A percentile compares a stretch with the other conserved stretches of the same genome.
Conservation (phyloP, 768 basidiomycete species). For the Pholiota conissans region DNA sequence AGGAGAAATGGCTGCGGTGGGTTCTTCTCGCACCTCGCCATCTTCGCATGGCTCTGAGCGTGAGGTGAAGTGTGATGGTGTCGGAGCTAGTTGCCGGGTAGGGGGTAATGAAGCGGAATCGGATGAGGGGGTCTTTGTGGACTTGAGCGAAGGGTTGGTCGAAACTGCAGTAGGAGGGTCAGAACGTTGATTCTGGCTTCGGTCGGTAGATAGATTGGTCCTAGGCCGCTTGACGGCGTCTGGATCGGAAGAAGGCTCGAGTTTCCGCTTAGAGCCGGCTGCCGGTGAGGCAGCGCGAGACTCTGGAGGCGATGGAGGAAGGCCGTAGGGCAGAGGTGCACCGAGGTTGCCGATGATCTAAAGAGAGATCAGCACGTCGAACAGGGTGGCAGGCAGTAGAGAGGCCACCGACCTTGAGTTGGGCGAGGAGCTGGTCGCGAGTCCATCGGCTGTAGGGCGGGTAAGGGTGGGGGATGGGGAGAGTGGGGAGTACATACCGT, state of each 20-base stretch:
- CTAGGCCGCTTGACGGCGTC: conserved; percentile 49
- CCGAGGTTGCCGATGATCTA: conserved; percentile 44
- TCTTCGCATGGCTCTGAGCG: conserved; percentile 52
- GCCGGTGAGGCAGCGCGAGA: conserved; percentile 50
- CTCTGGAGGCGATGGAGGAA: conserved; percentile 52
- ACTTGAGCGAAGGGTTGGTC: conserved; percentile 24
- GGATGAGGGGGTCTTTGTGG: conserved; percentile 25
- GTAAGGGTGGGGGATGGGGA: conserved; percentile 19
- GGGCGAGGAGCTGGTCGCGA: conserved; percentile 47
- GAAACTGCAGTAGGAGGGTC: conserved; percentile 18
- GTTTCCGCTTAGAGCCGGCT: conserved; percentile 49
- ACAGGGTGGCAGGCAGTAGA: conserved; percentile 1
- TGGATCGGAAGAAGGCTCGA: conserved; percentile 34
- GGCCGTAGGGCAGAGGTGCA: conserved; percentile 42
- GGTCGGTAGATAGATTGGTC: conserved; percentile 32
- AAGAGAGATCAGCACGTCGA: conserved; percentile 14
- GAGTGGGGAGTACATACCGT: conserved; percentile 29
- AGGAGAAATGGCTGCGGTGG: conserved; percentile 23
- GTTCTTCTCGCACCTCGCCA: conserved; percentile 54
- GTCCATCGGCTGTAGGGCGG: conserved; percentile 44
- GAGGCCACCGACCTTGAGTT: conserved; percentile 40
- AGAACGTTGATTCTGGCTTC: conserved; percentile 26
- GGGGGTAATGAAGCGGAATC: conserved; percentile 24
- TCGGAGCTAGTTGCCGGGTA: conserved; percentile 23
- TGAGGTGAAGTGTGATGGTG: conserved; percentile 21